Percentiles rank a stretch among this genome's conserved stretches.
These are phyloP conservation scores for Achaetomiella virescens DNA, from an alignment of 495 filamentous ascomycete genomes.

Conservation along the genomic window DNA sequence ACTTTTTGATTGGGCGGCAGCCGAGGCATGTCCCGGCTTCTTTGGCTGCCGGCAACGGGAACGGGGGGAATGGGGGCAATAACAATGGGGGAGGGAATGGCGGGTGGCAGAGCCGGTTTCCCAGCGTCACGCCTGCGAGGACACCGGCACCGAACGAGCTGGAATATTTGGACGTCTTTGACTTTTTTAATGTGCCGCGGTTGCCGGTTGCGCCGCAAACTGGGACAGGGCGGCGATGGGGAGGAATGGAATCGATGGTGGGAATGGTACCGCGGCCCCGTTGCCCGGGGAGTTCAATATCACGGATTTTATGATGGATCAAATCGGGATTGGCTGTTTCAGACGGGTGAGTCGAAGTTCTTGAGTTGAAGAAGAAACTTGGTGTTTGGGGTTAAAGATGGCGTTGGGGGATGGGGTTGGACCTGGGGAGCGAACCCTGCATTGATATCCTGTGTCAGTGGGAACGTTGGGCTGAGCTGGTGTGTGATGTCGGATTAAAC, in stretches of 20 bases:
- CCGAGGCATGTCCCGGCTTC: slow-evolving; percentile 51
- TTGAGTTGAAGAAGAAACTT: slow-evolving; percentile 5
- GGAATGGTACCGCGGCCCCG: background rate
- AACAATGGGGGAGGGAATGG: slow-evolving; percentile 13
- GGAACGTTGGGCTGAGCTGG: too few relatives aligned
- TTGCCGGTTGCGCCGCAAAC: slow-evolving; percentile 45
- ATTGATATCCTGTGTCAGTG: slow-evolving; percentile 10
- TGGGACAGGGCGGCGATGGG: slow-evolving; percentile 1
- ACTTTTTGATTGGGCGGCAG: slow-evolving; percentile 80
- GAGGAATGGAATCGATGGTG: background rate
- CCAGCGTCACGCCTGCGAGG: slow-evolving; percentile 43
- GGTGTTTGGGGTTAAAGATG: background rate
- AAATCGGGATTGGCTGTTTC: slow-evolving; percentile 57
- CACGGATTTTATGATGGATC: slow-evolving; percentile 60
- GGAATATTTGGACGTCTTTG: slow-evolving; percentile 88
- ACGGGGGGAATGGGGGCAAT: slow-evolving; percentile 18
- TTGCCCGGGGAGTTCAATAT: slow-evolving; percentile 53
- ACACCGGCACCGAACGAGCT: slow-evolving; percentile 74
- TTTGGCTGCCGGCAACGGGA: slow-evolving; percentile 20
- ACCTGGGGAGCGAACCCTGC: background rate
- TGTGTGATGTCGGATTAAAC: too few relatives aligned
- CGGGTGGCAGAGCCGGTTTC: slow-evolving; percentile 29
- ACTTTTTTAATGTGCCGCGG: slow-evolving; percentile 85
- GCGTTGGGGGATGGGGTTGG: background rate
- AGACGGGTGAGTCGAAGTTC: slow-evolving; percentile 32